Base-by-base conservation (phyloP, 2,329 filamentous ascomycete species). In the Ceratocystis variospora region DNA sequence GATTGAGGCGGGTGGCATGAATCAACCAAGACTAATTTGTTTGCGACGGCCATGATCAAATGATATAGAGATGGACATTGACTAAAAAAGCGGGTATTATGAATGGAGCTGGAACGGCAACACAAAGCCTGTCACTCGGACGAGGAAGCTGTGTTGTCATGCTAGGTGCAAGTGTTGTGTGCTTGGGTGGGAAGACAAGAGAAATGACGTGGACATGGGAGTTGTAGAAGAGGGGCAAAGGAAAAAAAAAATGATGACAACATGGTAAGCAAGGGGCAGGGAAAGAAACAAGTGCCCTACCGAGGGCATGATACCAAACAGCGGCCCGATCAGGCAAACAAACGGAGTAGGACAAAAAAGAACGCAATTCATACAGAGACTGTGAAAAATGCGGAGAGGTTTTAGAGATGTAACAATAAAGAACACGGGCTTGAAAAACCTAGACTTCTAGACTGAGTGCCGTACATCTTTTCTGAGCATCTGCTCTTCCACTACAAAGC, bases 261-360 rank as follows among this genome's bases (percentile, higher is more conserved):
- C 33, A 31, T 59, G 55, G 17, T 31, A 59, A 33, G 46, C 25
- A 59, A 59, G 55, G 55, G 45, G 33, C 45, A 50, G 22, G 41
- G 25, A 31, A 48, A 31, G 12, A 63, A 28, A 63, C 22, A 62
- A 44, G 15, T 45, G 48, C 10, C 48, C 48, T 53, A 25, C 48
- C 48, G 48, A 53, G 25, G 33, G 46, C 61, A 63, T n/a, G 44
- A 19, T 22, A 63, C 15, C 61, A n/a, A 62, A 31, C n/a, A 41
- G 48, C 48, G 48, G 48, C 22, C 10, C 19, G 48, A 28, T 53
- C 19, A 15, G 25, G n/a, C 48, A 53, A 53, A 53, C 15, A 25
- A 53, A 53, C 19, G 22, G 19, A 15, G 19, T 53, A 15, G 22
- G 48, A 53, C n/a, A 15, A 61, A 5, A 25, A 19, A 17, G 57